Base-by-base conservation (phyloP, 2,329 filamentous ascomycete genomes). In the Cordyceps militaris region DNA sequence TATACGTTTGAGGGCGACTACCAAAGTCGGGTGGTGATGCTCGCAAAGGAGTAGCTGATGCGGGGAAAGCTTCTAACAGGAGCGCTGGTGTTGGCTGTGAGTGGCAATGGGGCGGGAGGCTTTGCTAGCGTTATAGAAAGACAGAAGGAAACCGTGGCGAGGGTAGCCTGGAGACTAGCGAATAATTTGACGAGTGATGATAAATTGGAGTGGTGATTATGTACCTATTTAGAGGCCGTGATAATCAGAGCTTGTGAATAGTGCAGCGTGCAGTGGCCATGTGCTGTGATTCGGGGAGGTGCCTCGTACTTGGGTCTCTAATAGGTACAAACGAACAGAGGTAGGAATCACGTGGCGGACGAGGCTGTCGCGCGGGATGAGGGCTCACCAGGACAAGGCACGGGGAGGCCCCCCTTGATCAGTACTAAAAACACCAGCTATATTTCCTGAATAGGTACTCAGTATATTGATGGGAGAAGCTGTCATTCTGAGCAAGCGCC, bases 11-110 rank as follows among this genome's bases (percentile, higher is more conserved):
- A 70, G 0, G 71, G 69, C 0, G 82, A 85, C 62, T 85, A 82
- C 61, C 75, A 81, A 61, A 86, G 83, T 62, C 75, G 74, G 62
- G 69, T 86, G 30, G 73, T 86, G 6, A 75, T 81, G 54, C 63
- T 87, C 57, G 73, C 82, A 61, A 83, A 68, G 65, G 21, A 47
- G 28, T 59, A 61, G 26, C 38, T 19, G 42, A 24, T 24, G 8
- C 8, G 3, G n/a, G 8, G n/a, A 6, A 8, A 38, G 4, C 7
- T 38, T 13, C n/a, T 42, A 11, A n/a, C n/a, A n/a, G n/a, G n/a
- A n/a, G n/a, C n/a, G n/a, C n/a, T n/a, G n/a, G n/a, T n/a, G n/a
- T n/a, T 28, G 26, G 6, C 16, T 24, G 16, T 28, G 38, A 24
- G 34, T 38, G 21, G 19, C 30, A 13, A 13, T 11, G 32, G 32